Evolutionary conservation across 2,329 filamentous ascomycete genomes (phyloP), one percentile per base, ranked within the genome.

Genomic region (Bisporella sp.): DNA sequence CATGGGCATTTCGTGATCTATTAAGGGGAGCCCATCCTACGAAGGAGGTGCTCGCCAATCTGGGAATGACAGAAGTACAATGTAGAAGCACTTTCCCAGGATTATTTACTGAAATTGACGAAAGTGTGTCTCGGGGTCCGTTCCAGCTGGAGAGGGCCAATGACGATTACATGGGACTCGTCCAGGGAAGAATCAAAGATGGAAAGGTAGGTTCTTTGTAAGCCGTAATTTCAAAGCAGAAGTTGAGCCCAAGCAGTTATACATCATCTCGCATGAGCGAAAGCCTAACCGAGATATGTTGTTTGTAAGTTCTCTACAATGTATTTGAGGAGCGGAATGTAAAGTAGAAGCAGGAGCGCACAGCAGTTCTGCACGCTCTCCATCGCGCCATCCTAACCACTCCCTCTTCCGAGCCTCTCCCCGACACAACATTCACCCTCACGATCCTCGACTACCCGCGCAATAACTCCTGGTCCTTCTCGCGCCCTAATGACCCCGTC

Each of bases 351-450:
- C 48, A 73, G 64, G 74, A 76, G 53, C 72, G 74, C 46, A 69
- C 68, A 37, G 74, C 77, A n/a, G 71, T 73, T 7, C 69, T 81
- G 1, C 71, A 77, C 60, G 73, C 77, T 55, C 69, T 82, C 55
- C 66, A 79, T 59, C 71, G 73, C 52, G 76, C 77, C 5, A 61
- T 81, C 9, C 57, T 73, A 31, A 75, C 78, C 8, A 71, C 73
- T 6, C 75, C 76, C 0, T 31, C 33, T 4, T 11, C 12, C 41
- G 62, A 68, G 5, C 66, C 67, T 0, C 56, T 77, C 2, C 76
- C 77, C 4, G 68, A 79, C 60, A 76, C 75, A 30, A 65, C 75
- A 56, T 73, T 82, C 59, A 67, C 74, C 41, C 68, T 81, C 57
- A 72, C 72, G 61, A 70, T 80, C 59, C 69, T 74, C 46, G 76